Base-by-base conservation (phyloP, 805 yeast genomes). In the Candida methanosorbosa region DNA sequence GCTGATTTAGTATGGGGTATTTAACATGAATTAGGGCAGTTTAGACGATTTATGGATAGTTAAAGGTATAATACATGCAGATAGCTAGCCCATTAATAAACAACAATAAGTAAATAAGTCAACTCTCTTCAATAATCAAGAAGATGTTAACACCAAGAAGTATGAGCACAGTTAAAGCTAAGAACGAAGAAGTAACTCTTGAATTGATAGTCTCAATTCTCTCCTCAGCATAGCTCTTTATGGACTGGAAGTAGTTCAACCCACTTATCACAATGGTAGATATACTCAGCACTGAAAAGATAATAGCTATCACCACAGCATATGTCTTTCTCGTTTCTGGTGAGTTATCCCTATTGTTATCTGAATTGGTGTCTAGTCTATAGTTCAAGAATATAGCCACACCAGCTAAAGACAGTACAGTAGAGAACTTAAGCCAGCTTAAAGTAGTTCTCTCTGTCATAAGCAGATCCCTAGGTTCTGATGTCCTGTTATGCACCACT, bases 401-500 rank as follows among this genome's bases (percentile, higher is more conserved):
- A 1, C 75, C 64, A 4, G 71, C 60, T 32, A 73, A 55, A 38
- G 65, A 60, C 15, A 72, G 49, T 9, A 72, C 59, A 5, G 64
- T 48, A 2, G 73, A 50, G 42, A 72, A 68, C 34, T 72, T 55
- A 29, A 70, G 48, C 57, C 73, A 72, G 20, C 71, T 57, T 13
- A 72, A 50, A 15, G 71, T 64, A 2, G 78, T 72, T 24, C 78
- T 50, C 44, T 72, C 79, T 36, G 67, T 63, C 59, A 72, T 75
- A 14, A 72, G 50, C 8, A 68, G 66, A 46, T 72, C 79, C 28
- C 79, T 52, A 1, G 78, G 77, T 45, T 72, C 78, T 2, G 70
- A 63, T 3, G 65, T 54, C 14, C 57, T 49, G 28, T 66, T 61
- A 22, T 54, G 52, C 31, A 64, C 42, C 9, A 59, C 44, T 16